Percentiles rank a stretch among this genome's conserved stretches.
Evolutionary conservation across 768 basidiomycete species (phyloP).

Genomic region (Boletus rubescentipes): DNA sequence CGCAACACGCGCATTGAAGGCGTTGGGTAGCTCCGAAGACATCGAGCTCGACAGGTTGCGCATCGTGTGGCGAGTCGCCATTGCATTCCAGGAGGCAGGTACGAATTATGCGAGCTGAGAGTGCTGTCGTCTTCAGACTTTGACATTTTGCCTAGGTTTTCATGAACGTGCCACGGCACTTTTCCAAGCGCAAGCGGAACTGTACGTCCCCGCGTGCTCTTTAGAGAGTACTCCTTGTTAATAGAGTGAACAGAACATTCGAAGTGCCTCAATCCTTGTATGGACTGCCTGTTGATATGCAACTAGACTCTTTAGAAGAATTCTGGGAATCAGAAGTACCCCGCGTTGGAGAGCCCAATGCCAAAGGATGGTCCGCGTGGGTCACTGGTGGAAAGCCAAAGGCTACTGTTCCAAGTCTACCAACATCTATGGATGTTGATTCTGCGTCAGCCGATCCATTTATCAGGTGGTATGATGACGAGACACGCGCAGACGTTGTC

Average conservation of each 20-base stretch:
- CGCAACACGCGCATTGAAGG: conserved; percentile 45
- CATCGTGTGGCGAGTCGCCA: conserved; percentile 69
- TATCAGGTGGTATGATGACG: conserved; percentile 60
- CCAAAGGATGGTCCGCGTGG: conserved; percentile 73
- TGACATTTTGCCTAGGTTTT: conserved; percentile 48
- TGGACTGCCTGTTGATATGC: conserved; percentile 43
- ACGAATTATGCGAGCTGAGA: conserved; percentile 15
- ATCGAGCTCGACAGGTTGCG: conserved; percentile 56
- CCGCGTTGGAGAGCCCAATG: conserved; percentile 67
- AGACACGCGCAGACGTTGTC: conserved; percentile 47
- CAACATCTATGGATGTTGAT: conserved; percentile 19
- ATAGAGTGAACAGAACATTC: conserved; percentile 49
- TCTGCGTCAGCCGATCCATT: conserved; percentile 57
- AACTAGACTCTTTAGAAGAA: conserved; percentile 63
- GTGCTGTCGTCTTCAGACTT: conserved; percentile 1
- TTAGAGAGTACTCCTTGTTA: conserved; percentile 1
- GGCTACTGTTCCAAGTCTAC: conserved; percentile 1
- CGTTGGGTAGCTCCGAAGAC: conserved; percentile 41
- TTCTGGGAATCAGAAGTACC: conserved; percentile 84
- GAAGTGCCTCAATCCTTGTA: conserved; percentile 48
- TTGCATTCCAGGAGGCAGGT: conserved; percentile 69
- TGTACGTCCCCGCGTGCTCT: conserved; percentile 46
- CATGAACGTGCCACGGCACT: conserved; percentile 71
- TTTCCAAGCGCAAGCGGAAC: conserved; percentile 81
- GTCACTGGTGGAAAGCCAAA: conserved; percentile 43